Percentiles rank a stretch among this genome's conserved stretches.
phyloP scores from a whole-genome alignment of 345 rosid species.

The Gossypium arboreum region DNA sequence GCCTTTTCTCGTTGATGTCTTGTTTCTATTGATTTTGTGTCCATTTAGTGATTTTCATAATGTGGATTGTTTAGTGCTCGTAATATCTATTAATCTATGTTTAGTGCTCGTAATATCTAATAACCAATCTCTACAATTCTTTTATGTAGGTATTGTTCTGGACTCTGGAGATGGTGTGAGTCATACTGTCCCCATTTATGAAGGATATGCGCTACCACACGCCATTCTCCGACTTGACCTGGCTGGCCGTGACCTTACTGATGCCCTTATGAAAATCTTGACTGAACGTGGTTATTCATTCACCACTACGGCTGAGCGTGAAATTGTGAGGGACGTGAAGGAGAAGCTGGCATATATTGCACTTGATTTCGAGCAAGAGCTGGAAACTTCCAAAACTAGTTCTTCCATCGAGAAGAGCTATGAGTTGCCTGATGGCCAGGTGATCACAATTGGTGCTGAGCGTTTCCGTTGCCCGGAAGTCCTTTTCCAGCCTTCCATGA shows the following conservation, averaged over 20 bases:
- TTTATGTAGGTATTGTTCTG: conserved; percentile 48
- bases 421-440: conserved; percentile 68
- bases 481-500: conserved; percentile 68
- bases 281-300: conserved; percentile 65
- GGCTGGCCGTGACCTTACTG: conserved; percentile 57
- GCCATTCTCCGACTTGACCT: conserved; percentile 58
- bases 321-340: conserved; percentile 66
- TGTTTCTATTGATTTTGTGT: background rate
- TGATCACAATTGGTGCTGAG: conserved; percentile 59
- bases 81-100: background rate
- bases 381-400: conserved; percentile 54
- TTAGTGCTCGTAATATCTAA: background rate
- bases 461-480: conserved; percentile 74
- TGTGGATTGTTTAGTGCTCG: background rate
- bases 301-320: conserved; percentile 75
- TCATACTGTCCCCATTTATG: conserved; percentile 62
- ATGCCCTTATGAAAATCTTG: conserved; percentile 58
- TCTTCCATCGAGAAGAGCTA: conserved; percentile 62
- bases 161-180: conserved; percentile 72
- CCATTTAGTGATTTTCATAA: background rate
- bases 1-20: background rate
- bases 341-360: conserved; percentile 67
- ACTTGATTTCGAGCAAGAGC: conserved; percentile 66
- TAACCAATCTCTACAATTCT: conserved; percentile 2
- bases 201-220: conserved; percentile 62